These are phyloP conservation scores for Beauveria pseudobassiana DNA, from an alignment of 2,329 filamentous ascomycete genomes.

Conservation along the genomic window DNA sequence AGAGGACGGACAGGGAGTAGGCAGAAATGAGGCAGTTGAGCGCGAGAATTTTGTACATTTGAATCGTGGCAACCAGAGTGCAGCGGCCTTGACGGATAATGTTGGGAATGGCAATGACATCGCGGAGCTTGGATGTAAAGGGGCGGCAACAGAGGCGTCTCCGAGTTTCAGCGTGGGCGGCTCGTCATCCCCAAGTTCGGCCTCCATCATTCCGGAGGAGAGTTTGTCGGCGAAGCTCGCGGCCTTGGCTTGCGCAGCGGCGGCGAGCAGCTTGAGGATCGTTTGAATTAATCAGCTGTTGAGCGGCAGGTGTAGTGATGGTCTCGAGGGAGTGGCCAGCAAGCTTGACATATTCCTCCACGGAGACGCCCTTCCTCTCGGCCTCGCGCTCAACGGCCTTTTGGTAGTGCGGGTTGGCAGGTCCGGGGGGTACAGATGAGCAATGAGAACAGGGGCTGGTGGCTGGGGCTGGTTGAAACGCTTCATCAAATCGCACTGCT, in stretches of 20 bases:
- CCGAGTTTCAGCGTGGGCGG: constrained; percentile 94
- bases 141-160: constrained; percentile 92
- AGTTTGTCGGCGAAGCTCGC: constrained; percentile 79
- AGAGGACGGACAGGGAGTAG: constrained; percentile 92
- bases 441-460: constrained; percentile 87
- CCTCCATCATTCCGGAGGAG: constrained; percentile 80
- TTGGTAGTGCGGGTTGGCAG: constrained; percentile 85
- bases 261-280: constrained; percentile 25
- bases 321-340: constrained; percentile 51
- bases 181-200: constrained; percentile 79
- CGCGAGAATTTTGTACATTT: constrained; percentile 99
- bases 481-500: constrained; percentile 85
- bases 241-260: constrained; percentile 63
- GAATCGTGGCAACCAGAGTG: constrained; percentile 94
- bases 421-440: constrained; percentile 91
- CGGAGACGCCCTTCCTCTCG: constrained; percentile 63
- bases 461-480: constrained; percentile 90
- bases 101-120: constrained; percentile 94
- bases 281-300: constrained; percentile 41
- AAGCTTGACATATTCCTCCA: constrained; percentile 47
- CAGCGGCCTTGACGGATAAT: constrained; percentile 97
- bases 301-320: constrained; percentile 59
- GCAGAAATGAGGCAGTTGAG: constrained; percentile 97
- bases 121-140: constrained; percentile 94
- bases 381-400: constrained; percentile 87